Base-by-base conservation (phyloP, 176 grass and related monocot genomes). In the Calamus simplicifolius region DNA sequence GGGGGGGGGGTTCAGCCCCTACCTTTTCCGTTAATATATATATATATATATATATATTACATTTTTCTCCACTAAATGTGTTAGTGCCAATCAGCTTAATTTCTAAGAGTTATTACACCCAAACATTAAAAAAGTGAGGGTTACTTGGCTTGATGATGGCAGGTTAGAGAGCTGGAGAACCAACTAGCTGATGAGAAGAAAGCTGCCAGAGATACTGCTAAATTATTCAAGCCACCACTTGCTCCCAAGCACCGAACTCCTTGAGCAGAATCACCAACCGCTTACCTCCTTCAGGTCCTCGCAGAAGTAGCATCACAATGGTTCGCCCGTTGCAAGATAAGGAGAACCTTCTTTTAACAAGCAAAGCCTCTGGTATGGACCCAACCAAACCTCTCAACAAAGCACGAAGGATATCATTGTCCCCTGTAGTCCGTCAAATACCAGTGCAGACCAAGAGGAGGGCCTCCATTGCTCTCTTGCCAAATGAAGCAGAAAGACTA, bases 121-220 rank as follows among this genome's bases (percentile, higher is more conserved):
- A 23, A 23, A 23, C 21, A 23, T 23, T 23, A 23, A 23, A 23
- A 23, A 23, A 23, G 1, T 54, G 1, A 6, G n/a, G 48, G 49
- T 51, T 5, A 51, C 16, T 49, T 58, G 10, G 2, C 16, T 29
- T 8, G 30, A 49, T n/a, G 18, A 50, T 63, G 56, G 73, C 88
- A 98, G 93, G 79, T 85, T 30, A 98, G 73, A 75, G 88, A 98
- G 18, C 64, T 98, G 26, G 93, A 92, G 27, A 85, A 64, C 64
- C 87, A 85, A 79, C 62, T 98, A 64, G 66, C 73, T 18, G 73
- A 76, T 27, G 73, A 67, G 64, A 92, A 70, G 62, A 83, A 69
- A 76, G 29, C 69, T 48, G 19, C 51, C 4, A 85, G 71, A 26
- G 78, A 80, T 57, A 35, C 75, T 62, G 58, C 59, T 23, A 84